phyloP scores from a whole-genome alignment of 1,284 basidiomycete species.

The Trichosporon coremiiforme region DNA sequence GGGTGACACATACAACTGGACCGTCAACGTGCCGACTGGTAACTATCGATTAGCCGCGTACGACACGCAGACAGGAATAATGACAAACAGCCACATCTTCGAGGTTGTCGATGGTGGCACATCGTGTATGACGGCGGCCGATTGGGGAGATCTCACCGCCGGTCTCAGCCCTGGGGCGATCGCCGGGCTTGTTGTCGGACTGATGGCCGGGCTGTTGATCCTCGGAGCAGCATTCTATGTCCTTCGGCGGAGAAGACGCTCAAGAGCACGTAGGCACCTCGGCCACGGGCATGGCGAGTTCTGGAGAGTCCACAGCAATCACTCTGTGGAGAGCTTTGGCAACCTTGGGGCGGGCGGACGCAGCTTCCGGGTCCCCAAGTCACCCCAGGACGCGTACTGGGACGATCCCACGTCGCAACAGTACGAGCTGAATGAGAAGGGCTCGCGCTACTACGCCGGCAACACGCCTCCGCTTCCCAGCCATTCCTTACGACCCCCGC shows the following conservation, averaged over 20 bases:
- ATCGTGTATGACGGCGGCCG: not conserved
- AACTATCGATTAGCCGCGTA: slow-evolving; percentile 6
- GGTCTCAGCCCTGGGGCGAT: not conserved
- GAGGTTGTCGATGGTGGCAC: not conserved
- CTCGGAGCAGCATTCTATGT: not conserved
- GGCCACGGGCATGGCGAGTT: not conserved
- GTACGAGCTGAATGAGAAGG: slow-evolving; percentile 12
- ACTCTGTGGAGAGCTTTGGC: slow-evolving; percentile 12
- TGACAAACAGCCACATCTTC: slow-evolving; percentile 7
- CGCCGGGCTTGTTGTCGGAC: slow-evolving; percentile 1
- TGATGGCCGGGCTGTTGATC: not conserved
- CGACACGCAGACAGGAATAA: not conserved
- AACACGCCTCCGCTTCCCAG: not conserved
- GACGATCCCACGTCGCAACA: not conserved
- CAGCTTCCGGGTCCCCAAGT: not conserved
- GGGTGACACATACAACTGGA: not conserved
- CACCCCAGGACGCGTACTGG: not conserved
- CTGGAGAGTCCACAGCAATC: slow-evolving; percentile 5
- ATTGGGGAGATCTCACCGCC: not conserved
- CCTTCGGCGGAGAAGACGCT: not conserved
- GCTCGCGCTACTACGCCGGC: not conserved
- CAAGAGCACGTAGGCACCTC: not conserved
- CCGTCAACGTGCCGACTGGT: slow-evolving; percentile 1
- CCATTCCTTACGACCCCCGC: not conserved
- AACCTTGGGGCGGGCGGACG: not conserved